Evolutionary conservation across 2,329 filamentous ascomycete genomes (phyloP), one percentile per base, ranked within the genome.

Genomic region (Alternaria viburni): DNA sequence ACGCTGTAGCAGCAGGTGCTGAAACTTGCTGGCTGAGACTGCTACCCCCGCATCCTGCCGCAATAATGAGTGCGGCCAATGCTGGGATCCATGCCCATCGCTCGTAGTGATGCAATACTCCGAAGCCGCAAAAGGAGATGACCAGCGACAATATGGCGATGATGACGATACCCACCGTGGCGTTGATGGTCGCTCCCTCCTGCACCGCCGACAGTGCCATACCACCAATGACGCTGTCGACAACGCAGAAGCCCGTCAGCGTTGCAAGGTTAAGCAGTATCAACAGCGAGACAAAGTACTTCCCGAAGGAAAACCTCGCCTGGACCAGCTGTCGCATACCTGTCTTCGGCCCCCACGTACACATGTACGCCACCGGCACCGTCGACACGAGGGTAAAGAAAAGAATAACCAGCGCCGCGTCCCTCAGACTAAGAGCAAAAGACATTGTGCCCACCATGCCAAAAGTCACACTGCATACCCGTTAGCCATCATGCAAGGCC

Each of bases 251-350:
- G n/a, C 88, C 88, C 5, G 84, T 86, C 3, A 90, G 80, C 0
- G 87, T 90, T 13, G 87, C 87, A 23, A 90, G 80, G 70, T 90
- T 90, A 62, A 90, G 81, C 10, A 90, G 72, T 3, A 89, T 85
- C 2, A 87, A 84, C n/a, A 90, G 73, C 1, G 84, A 86, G 32
- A 89, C 86, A 19, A 87, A 79, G 70, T 88, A 89, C 57, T 74
- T 77, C 21, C 75, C 76, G 72, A 89, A 91, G 44, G 85, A 86
- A 75, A 86, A 90, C 21, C 89, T 82, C 5, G 89, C 88, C 68
- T 89, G 87, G 8, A 90, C 85, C 83, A 90, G 88, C 76, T 90
- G 88, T 15, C 88, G 83, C 83, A 90, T 86, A 45, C 88, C 89
- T 10, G 87, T 89, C 76, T 85, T 86, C 5, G 88, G 86, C 0